Evolutionary conservation across 495 filamentous ascomycete species (phyloP), one percentile per base, ranked within the genome.

Genomic region (Tetracladium marchalianum): DNA sequence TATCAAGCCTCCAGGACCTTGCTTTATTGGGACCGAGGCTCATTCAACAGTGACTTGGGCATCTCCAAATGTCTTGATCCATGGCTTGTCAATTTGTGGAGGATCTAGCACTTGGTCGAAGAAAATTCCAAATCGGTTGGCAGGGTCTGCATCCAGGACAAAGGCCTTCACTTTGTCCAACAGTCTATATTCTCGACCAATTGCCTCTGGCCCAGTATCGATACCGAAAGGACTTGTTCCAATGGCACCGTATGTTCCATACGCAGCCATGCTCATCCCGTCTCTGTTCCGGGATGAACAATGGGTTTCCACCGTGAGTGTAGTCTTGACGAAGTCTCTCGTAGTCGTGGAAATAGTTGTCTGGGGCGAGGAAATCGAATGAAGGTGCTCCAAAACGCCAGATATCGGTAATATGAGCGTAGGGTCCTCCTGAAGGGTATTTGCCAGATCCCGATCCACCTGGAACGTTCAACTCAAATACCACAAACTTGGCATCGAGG

Each of bases 231-330:
- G 67, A 4, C 60, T 61, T 2, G 58, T 56, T 0, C 68, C 66
- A 13, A 73, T 45, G 9, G 67, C 67, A 35, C 62, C 50, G 43
- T 66, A 69, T 1, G 60, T 61, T 0, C 68, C 70, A 49, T 61
- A 65, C 1, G 71, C 69, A 0, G 5, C 69, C 68, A 41, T 69
- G 64, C 27, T 71, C 70, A 49, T 74, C 71, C 11, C 66, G 57
- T 5, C 65, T 57, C 52, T 74, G 71, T 55, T 72, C 71, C 11
- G 72, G 70, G 43, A 74, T 72, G 56, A 74, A 71, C n/a, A 74
- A 60, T 1, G 70, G 61, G 47, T 72, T 66, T 42, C 66, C 61
- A 9, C 58, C 53, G 48, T 67, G 65, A n/a, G 60, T 43, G 52
- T 75, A 75, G 24, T 67, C 61, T 2, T 32, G 52, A 42, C 67